A percentile compares a stretch with the other conserved stretches of the same genome.
These are phyloP conservation scores for Eurotiales sp. DNA, from an alignment of 2,329 filamentous ascomycete species.

Conservation along the genomic window DNA sequence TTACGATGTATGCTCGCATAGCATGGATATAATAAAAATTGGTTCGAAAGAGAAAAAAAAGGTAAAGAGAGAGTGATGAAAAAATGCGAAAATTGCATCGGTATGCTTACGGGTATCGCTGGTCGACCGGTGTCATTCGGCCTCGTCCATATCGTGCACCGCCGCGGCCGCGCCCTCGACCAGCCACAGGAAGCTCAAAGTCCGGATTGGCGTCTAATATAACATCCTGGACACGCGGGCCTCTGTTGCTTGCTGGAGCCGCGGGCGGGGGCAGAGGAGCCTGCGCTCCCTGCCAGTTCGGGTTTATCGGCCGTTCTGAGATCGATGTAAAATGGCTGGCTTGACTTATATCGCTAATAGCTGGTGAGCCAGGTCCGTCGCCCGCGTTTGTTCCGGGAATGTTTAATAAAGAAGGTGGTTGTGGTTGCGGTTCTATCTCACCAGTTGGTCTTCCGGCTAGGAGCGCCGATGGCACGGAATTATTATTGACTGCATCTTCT, in stretches of 20 bases:
- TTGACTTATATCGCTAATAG: constrained; percentile 59
- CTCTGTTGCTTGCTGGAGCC: no score
- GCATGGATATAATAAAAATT: no score
- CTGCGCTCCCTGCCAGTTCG: constrained; percentile 67
- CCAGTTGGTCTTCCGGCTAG: constrained; percentile 35
- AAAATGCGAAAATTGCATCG: no score
- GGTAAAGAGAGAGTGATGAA: no score
- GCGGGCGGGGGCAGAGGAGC: constrained; percentile 46
- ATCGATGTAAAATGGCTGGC: constrained; percentile 85
- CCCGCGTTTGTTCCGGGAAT: constrained; percentile 62
- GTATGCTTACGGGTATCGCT: constrained; percentile 2
- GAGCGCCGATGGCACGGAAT: constrained; percentile 34
- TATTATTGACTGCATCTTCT: constrained; percentile 21
- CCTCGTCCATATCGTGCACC: constrained; percentile 14
- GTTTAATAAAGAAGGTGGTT: constrained; percentile 29
- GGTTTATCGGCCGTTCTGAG: constrained; percentile 82
- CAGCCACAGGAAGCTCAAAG: constrained; percentile 64
- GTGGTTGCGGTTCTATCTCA: constrained; percentile 35
- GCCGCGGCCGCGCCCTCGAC: constrained; percentile 19
- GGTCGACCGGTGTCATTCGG: constrained; percentile 16
- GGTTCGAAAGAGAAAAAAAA: no score
- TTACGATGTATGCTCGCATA: no score
- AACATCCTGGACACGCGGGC: constrained; percentile 63
- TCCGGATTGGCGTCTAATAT: constrained; percentile 79
- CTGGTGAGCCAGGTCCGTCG: constrained; percentile 64